phyloP scores from a whole-genome alignment of 768 basidiomycete species.

The Coprinopsis sp. region DNA sequence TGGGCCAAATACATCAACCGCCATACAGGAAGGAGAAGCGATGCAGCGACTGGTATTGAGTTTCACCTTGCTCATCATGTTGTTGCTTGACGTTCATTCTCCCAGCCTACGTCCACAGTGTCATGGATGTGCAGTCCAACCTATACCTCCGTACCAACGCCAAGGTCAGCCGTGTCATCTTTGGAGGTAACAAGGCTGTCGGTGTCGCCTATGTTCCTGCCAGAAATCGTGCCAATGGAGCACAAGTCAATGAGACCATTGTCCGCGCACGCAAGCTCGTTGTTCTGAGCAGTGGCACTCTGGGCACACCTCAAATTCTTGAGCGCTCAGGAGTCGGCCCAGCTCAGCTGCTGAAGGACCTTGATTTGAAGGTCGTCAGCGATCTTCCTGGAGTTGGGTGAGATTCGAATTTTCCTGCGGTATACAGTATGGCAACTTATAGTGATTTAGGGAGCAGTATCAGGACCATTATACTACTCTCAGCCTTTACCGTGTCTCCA shows the following conservation, averaged over 20 bases:
- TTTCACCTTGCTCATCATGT: neutral
- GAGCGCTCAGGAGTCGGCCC: constrained; percentile 69
- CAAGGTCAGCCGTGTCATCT: constrained; percentile 65
- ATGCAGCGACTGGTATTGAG: constrained; percentile 56
- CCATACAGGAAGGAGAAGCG: constrained; percentile 66
- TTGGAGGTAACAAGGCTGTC: constrained; percentile 68
- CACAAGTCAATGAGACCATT: constrained; percentile 53
- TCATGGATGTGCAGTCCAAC: constrained; percentile 65
- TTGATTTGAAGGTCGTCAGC: constrained; percentile 58
- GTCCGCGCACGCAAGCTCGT: constrained; percentile 65
- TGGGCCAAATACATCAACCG: constrained; percentile 79
- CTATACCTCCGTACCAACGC: constrained; percentile 63
- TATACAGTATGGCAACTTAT: neutral
- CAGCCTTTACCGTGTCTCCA: constrained; percentile 60
- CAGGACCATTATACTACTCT: constrained; percentile 74
- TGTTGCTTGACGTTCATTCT: neutral
- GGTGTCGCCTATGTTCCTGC: constrained; percentile 67
- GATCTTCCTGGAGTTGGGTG: constrained; percentile 70
- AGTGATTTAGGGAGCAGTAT: constrained; percentile 51
- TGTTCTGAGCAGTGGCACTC: constrained; percentile 60
- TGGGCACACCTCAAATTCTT: constrained; percentile 69
- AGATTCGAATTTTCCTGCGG: constrained; percentile 14
- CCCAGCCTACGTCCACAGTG: constrained; percentile 65
- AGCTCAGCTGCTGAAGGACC: constrained; percentile 47
- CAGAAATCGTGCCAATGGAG: constrained; percentile 51